Percentiles rank a stretch among this genome's conserved stretches.
phyloP scores from a whole-genome alignment of 768 basidiomycete genomes.

The Termitomyces bulborhizus region DNA sequence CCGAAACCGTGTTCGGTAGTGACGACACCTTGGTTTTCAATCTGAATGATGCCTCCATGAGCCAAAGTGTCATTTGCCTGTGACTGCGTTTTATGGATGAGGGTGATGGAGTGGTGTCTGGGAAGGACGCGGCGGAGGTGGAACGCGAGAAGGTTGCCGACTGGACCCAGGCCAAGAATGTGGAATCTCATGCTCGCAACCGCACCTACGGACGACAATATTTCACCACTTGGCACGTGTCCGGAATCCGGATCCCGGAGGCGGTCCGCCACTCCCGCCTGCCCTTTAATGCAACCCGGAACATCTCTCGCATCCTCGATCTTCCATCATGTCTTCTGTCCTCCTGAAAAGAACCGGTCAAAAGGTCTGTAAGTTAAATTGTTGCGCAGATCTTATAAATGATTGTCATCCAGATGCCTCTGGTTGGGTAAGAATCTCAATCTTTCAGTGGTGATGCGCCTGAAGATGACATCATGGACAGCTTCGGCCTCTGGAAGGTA shows the following conservation, averaged over 20 bases:
- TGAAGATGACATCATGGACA: constrained; percentile 19
- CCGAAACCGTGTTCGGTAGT: constrained; percentile 37
- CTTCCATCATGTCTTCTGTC: constrained; percentile 40
- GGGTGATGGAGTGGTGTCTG: constrained; percentile 46
- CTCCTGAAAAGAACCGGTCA: constrained; percentile 53
- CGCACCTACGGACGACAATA: no score
- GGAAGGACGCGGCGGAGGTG: constrained; percentile 65
- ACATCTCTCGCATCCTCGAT: constrained; percentile 6
- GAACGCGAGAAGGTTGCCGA: constrained; percentile 78
- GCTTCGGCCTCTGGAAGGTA: constrained; percentile 72
- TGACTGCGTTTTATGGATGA: constrained; percentile 56
- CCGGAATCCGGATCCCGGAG: no score
- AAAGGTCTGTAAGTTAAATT: constrained; percentile 32
- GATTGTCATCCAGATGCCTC: constrained; percentile 48
- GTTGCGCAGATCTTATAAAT: not conserved
- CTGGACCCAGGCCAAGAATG: constrained; percentile 73
- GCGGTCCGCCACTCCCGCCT: not conserved
- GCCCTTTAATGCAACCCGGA: not conserved
- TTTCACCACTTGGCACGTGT: not conserved
- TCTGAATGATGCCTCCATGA: constrained; percentile 30
- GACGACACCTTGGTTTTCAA: constrained; percentile 45
- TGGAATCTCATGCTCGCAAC: constrained; percentile 56
- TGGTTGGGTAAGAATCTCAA: constrained; percentile 50
- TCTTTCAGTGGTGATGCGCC: not conserved
- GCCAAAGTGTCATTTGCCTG: constrained; percentile 28